Evolutionary conservation across 177 flowering plant species (phyloP).

Genomic region (Vitis hybrid): DNA sequence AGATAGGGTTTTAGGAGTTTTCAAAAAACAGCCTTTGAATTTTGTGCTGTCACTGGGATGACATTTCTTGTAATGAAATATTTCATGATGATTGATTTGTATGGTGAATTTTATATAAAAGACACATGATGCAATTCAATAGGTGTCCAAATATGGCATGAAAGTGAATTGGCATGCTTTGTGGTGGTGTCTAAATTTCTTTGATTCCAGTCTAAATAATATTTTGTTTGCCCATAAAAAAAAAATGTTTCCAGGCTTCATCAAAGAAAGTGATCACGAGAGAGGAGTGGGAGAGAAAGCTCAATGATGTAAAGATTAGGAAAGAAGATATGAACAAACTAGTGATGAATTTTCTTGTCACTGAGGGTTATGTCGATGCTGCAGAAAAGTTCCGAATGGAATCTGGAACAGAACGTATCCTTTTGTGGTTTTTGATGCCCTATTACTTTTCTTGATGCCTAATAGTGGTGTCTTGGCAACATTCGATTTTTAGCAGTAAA

Average conservation of each 20-base stretch:
- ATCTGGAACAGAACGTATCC: slow-evolving; percentile 83
- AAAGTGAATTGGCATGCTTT: neutral
- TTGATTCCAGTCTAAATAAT: slow-evolving; percentile 23
- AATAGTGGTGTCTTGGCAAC: neutral
- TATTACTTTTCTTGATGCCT: neutral
- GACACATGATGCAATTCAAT: too few relatives aligned
- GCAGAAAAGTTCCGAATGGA: slow-evolving; percentile 77
- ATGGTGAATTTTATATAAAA: too few relatives aligned
- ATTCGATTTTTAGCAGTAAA: neutral
- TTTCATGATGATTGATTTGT: too few relatives aligned
- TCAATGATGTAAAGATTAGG: slow-evolving; percentile 69
- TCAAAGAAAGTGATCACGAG: slow-evolving; percentile 84
- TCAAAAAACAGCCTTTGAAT: too few relatives aligned
- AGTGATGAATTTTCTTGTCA: slow-evolving; percentile 97
- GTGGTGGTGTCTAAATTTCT: neutral
- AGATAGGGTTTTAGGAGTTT: too few relatives aligned
- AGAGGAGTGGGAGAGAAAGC: slow-evolving; percentile 96
- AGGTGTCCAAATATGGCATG: too few relatives aligned
- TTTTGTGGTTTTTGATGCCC: neutral
- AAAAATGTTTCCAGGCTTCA: slow-evolving; percentile 36
- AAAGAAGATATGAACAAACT: slow-evolving; percentile 96
- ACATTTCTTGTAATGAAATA: too few relatives aligned
- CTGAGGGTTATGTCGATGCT: slow-evolving; percentile 96
- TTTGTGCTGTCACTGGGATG: too few relatives aligned
- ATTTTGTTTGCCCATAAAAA: too few relatives aligned